These are phyloP conservation scores for Tylopilus vinaceipallidus DNA, from an alignment of 768 basidiomycete species.

Conservation along the genomic window DNA sequence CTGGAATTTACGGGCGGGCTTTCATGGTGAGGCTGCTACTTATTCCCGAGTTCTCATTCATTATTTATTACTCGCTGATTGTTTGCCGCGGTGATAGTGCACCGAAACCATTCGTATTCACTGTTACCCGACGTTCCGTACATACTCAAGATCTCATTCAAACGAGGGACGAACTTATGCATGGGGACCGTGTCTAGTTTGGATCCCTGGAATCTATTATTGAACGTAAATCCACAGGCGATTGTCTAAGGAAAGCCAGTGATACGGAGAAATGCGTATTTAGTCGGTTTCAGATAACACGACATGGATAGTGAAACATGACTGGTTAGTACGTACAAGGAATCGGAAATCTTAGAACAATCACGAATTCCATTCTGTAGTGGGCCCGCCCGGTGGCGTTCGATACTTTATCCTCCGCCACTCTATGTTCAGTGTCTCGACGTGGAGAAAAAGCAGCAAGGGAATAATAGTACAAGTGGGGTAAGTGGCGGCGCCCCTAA, in stretches of 20 bases:
- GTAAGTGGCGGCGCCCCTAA: too few relatives aligned
- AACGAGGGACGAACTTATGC: not conserved
- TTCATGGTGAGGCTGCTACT: slow-evolving; percentile 18
- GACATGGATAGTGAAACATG: too few relatives aligned
- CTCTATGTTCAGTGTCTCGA: too few relatives aligned
- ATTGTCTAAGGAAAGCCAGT: too few relatives aligned
- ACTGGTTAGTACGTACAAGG: not conserved
- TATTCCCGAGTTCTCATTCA: not conserved
- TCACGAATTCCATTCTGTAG: too few relatives aligned
- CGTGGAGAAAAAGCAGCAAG: too few relatives aligned
- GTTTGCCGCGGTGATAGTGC: slow-evolving; percentile 4
- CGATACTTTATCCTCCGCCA: too few relatives aligned
- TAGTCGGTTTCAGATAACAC: not conserved
- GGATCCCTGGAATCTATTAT: not conserved
- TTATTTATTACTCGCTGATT: slow-evolving; percentile 1
- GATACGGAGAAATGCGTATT: too few relatives aligned
- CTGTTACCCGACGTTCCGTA: slow-evolving; percentile 14
- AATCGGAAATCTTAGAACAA: too few relatives aligned
- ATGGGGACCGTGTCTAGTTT: not conserved
- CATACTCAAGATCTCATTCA: slow-evolving; percentile 12
- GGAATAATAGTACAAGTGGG: too few relatives aligned
- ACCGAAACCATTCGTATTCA: slow-evolving; percentile 26
- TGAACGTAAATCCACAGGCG: too few relatives aligned
- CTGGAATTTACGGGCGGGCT: slow-evolving; percentile 23
- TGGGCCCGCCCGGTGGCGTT: too few relatives aligned